These are phyloP conservation scores for Caulochytrium protostelioides DNA, from an alignment of 371 early-diverging fungal genomes.

Conservation along the genomic window DNA sequence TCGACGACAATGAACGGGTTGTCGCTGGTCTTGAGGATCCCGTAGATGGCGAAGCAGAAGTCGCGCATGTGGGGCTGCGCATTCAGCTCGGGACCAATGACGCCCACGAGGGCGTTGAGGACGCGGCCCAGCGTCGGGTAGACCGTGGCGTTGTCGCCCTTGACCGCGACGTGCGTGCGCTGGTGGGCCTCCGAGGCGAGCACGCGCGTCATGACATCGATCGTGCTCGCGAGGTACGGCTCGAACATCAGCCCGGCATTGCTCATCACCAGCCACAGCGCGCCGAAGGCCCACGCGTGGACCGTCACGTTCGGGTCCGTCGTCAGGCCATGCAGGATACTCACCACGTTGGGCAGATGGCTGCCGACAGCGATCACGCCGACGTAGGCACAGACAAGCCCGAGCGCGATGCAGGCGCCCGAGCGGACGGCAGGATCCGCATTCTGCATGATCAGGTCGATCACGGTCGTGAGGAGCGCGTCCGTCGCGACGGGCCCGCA, in stretches of 20 bases:
- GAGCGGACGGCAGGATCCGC: constrained; percentile 84
- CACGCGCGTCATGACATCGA: constrained; percentile 60
- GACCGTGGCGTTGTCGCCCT: constrained; percentile 16
- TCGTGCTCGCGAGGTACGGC: constrained; percentile 62
- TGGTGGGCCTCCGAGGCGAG: constrained; percentile 73
- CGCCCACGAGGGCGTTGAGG: constrained; percentile 65
- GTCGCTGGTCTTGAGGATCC: constrained; percentile 49
- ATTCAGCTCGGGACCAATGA: constrained; percentile 77
- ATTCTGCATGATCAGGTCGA: constrained; percentile 67
- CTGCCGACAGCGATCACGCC: constrained; percentile 73
- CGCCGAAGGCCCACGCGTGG: constrained; percentile 75
- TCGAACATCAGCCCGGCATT: constrained; percentile 80
- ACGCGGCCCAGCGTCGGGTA: constrained; percentile 67
- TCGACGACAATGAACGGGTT: constrained; percentile 62
- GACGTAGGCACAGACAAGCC: constrained; percentile 64
- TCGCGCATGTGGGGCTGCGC: constrained; percentile 45
- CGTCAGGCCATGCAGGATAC: constrained; percentile 66
- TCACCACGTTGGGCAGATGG: constrained; percentile 68
- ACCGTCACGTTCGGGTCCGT: constrained; percentile 82
- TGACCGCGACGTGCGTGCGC: constrained; percentile 16
- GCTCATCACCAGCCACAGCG: constrained; percentile 63
- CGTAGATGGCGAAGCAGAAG: constrained; percentile 49
- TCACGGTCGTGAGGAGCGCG: no score
- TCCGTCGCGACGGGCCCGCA: no score
- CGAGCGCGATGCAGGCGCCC: constrained; percentile 72